Evolutionary conservation across 139 green algal species (phyloP).

Genomic region (Chlorella sp.): DNA sequence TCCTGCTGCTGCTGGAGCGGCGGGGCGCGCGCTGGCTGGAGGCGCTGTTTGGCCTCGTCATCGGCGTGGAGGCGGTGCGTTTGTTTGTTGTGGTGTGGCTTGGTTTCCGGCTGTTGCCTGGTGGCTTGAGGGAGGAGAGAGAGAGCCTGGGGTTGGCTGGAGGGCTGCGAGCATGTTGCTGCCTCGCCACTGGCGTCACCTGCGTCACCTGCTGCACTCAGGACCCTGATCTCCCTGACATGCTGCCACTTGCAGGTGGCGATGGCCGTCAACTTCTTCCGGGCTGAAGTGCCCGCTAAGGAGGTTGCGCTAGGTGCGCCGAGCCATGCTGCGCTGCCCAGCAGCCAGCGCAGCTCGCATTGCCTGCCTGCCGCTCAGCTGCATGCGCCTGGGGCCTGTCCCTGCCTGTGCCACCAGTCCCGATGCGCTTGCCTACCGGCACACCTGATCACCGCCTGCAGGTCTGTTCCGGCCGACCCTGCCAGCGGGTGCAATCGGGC

Average conservation of each 20-base stretch:
- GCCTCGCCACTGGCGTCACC: background rate
- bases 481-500: constrained; percentile 18
- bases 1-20: constrained; percentile 47
- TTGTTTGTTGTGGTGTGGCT: background rate
- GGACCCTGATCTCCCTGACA: too few species aligned
- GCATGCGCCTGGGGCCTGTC: background rate
- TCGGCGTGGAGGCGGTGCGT: constrained; percentile 30
- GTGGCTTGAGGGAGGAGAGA: background rate
- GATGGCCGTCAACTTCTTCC: constrained; percentile 42
- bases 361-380: too few species aligned
- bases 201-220: background rate
- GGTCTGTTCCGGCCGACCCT: constrained; percentile 42
- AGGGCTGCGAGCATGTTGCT: background rate
- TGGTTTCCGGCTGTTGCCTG: background rate
- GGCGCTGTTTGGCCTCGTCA: constrained; percentile 45
- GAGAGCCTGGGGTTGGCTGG: background rate
- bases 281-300: constrained; percentile 27
- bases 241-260: too few species aligned
- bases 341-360: background rate
- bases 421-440: background rate
- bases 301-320: constrained; percentile 31
- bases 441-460: background rate
- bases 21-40: constrained; percentile 44
- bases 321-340: background rate
- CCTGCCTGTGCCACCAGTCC: background rate